A percentile compares a stretch with the other conserved stretches of the same genome.
Evolutionary conservation across 805 yeast species (phyloP).

Genomic region (Diddensiella caesifluorescens): DNA sequence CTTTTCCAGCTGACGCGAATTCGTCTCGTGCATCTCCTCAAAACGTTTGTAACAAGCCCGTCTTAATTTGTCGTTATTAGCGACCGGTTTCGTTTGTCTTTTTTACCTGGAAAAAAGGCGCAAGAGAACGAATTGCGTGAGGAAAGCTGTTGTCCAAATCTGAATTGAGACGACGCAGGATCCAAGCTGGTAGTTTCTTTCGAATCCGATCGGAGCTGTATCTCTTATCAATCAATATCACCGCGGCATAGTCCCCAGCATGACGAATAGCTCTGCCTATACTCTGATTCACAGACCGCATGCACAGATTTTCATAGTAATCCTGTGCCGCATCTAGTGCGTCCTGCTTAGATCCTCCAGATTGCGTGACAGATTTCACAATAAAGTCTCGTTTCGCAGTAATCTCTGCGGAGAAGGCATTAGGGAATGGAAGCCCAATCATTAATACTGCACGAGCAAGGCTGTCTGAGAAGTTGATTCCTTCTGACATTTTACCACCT

Average conservation of each 20-base stretch:
- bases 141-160: conserved; percentile 3
- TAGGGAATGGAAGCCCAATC: conserved; percentile 89
- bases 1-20: too few relatives aligned
- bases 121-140: background rate
- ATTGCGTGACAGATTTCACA: conserved; percentile 43
- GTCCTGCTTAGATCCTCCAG: conserved; percentile 41
- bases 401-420: conserved; percentile 73
- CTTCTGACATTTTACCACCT: conserved; percentile 90
- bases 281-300: conserved; percentile 89
- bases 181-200: conserved; percentile 63
- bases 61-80: too few relatives aligned
- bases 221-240: conserved; percentile 65
- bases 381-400: conserved; percentile 64
- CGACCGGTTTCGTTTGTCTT: too few relatives aligned
- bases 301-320: conserved; percentile 77
- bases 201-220: conserved; percentile 40
- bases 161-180: conserved; percentile 30
- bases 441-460: conserved; percentile 83
- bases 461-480: conserved; percentile 83
- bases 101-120: conserved; percentile 8
- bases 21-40: too few relatives aligned
- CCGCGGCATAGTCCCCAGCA: conserved; percentile 69
- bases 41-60: too few relatives aligned
- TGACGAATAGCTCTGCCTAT: conserved; percentile 91
- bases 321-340: conserved; percentile 42